Evolutionary conservation across 179 eudicot species (phyloP).

Genomic region (Camellia oleifera): DNA sequence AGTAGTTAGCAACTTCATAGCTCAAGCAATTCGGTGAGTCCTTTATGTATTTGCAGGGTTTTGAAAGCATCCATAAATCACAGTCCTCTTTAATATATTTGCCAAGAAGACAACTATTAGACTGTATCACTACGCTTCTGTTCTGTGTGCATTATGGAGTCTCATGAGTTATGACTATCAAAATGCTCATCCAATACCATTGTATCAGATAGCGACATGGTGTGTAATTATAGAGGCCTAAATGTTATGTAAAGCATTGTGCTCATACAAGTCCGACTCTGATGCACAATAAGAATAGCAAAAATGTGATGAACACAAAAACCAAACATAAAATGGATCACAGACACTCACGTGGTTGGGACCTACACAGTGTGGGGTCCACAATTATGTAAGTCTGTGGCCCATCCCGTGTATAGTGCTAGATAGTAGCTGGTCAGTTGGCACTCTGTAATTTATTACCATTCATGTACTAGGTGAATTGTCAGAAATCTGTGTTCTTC

Average conservation of each 20-base stretch:
- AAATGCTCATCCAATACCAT: background rate
- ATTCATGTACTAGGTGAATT: background rate
- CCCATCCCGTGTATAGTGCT: background rate
- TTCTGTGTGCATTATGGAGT: background rate
- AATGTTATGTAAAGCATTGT: background rate
- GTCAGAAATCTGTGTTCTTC: background rate
- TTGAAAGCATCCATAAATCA: background rate
- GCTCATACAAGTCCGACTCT: background rate
- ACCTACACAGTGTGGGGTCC: too few relatives aligned
- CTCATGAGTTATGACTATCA: background rate
- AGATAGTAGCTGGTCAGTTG: background rate
- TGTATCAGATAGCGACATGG: background rate
- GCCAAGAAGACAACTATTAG: background rate
- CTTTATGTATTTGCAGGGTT: background rate
- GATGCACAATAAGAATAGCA: background rate
- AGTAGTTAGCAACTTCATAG: constrained; percentile 97
- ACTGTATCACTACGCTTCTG: background rate
- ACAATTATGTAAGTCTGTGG: too few relatives aligned
- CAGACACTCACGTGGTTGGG: too few relatives aligned
- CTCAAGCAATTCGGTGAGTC: constrained; percentile 86
- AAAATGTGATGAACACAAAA: too few relatives aligned
- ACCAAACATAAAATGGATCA: too few relatives aligned
- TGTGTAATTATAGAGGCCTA: background rate
- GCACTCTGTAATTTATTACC: too few relatives aligned
- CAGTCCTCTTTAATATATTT: background rate